These are phyloP conservation scores for Coccomyxa subellipsoidea DNA, from an alignment of 163 green algal species.

Conservation along the genomic window DNA sequence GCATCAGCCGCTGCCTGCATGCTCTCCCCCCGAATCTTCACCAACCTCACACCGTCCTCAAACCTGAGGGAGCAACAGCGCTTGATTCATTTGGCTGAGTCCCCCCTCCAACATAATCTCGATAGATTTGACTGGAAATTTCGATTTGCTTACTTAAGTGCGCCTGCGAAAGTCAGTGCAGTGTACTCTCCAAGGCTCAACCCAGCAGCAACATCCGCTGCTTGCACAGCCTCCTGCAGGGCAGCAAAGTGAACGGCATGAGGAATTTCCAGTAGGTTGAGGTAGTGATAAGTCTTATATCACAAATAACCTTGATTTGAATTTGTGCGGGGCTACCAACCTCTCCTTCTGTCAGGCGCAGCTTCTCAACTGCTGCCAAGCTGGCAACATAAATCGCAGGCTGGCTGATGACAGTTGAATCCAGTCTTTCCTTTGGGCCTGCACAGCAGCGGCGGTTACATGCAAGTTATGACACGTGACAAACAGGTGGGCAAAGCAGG, in stretches of 20 bases:
- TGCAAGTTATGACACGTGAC: no score
- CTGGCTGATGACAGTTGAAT: conserved; percentile 80
- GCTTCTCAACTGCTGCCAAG: conserved; percentile 77
- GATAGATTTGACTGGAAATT: no score
- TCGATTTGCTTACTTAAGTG: conserved; percentile 46
- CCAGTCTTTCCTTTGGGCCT: conserved; percentile 78
- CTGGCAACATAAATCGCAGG: conserved; percentile 83
- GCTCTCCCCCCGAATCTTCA: conserved; percentile 91
- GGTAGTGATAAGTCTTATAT: no score
- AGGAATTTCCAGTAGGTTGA: background rate
- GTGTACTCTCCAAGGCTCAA: conserved; percentile 69
- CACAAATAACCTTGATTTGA: no score
- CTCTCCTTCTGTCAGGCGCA: conserved; percentile 57
- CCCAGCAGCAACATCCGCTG: conserved; percentile 41
- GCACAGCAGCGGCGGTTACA: background rate
- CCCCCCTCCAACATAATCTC: no score
- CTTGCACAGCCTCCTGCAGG: conserved; percentile 31
- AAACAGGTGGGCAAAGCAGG: background rate
- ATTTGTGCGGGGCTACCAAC: no score
- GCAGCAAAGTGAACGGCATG: background rate
- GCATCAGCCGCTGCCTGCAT: conserved; percentile 97
- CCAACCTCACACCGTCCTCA: conserved; percentile 87
- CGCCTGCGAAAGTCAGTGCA: conserved; percentile 69
- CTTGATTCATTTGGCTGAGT: no score
- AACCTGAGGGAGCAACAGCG: conserved; percentile 66